Evolutionary conservation across 148 eudicot genomes (phyloP).

Genomic region (Vaccinium darrowii): DNA sequence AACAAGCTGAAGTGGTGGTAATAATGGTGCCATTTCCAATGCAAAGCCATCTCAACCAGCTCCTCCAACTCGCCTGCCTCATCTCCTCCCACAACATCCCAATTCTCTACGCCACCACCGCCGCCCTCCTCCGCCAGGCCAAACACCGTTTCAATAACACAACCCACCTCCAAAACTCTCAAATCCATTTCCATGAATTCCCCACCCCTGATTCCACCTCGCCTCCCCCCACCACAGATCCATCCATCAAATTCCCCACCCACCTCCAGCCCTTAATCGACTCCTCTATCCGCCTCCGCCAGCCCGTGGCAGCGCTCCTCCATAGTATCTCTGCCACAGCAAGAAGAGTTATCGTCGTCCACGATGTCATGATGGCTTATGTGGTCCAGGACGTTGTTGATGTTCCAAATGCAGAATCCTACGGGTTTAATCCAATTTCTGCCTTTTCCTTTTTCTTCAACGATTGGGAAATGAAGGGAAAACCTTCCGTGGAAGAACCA

Average conservation of each 20-base stretch:
- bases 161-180: constrained; percentile 9
- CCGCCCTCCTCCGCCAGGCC: constrained; percentile 37
- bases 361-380: constrained; percentile 15
- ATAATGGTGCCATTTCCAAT: constrained; percentile 34
- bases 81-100: constrained; percentile 25
- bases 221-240: not conserved
- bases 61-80: constrained; percentile 36
- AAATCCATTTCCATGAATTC: constrained; percentile 15
- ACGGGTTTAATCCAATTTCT: too few species aligned
- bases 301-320: not conserved
- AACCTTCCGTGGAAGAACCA: too few species aligned
- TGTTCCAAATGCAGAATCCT: too few species aligned
- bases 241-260: not conserved
- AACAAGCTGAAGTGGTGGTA: constrained; percentile 18
- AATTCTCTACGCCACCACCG: constrained; percentile 21
- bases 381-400: constrained; percentile 23
- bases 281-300: constrained; percentile 1
- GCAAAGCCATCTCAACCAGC: constrained; percentile 43
- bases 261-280: constrained; percentile 15
- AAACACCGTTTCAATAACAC: constrained; percentile 19
- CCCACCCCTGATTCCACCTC: not conserved
- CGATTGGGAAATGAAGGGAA: too few species aligned
- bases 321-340: not conserved
- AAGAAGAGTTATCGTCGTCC: constrained; percentile 14
- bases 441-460: too few species aligned